Conservation (phyloP, 2,329 filamentous ascomycete species). For the Sporothrix euskadiensis region DNA sequence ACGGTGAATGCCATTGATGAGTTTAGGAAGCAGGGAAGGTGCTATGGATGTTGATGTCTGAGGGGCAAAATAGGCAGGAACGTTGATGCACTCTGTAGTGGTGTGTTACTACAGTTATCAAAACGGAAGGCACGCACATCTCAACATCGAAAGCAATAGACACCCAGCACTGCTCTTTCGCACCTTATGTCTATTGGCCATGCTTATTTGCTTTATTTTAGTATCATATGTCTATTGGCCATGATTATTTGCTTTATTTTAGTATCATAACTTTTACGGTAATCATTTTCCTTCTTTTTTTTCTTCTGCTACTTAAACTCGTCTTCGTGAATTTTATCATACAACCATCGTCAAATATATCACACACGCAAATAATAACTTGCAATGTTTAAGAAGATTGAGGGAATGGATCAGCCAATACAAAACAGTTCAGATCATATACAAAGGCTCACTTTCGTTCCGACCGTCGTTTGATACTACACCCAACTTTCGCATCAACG, state of each 20-base stretch:
- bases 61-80: conserved; percentile 7
- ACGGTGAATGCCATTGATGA: background rate
- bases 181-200: background rate
- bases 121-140: background rate
- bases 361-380: no score
- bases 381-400: no score
- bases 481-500: background rate
- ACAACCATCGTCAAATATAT: no score
- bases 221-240: background rate
- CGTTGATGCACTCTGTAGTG: background rate
- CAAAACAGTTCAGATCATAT: no score
- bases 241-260: background rate
- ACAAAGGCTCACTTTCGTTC: no score
- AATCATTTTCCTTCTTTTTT: no score
- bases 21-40: background rate
- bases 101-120: background rate
- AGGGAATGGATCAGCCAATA: no score
- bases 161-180: background rate
- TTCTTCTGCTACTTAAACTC: no score
- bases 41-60: conserved; percentile 5
- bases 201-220: background rate
- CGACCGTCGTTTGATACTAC: no score
- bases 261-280: no score
- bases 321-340: no score
- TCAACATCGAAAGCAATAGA: background rate